A percentile compares a stretch with the other conserved stretches of the same genome.
Evolutionary conservation across 768 basidiomycete genomes (phyloP).

Genomic region (Boletus sp.): DNA sequence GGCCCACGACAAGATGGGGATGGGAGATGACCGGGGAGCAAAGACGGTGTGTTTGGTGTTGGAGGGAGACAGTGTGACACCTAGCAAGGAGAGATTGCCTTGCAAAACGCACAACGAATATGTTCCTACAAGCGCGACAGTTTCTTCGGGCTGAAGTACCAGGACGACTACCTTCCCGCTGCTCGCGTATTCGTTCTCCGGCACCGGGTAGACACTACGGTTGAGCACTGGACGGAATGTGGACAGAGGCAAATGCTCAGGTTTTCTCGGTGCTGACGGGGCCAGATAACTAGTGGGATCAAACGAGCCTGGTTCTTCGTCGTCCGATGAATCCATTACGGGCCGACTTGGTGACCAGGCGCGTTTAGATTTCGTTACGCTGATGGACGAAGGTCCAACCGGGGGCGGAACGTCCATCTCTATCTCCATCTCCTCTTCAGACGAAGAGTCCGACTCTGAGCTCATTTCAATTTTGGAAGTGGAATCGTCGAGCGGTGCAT

Average conservation of each 20-base stretch:
- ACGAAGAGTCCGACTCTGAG: conserved; percentile 30
- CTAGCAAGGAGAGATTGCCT: conserved; percentile 59
- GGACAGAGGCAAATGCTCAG: conserved; percentile 36
- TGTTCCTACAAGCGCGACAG: conserved; percentile 66
- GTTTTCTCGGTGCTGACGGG: conserved; percentile 1
- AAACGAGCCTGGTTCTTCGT: conserved; percentile 31
- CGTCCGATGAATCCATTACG: conserved; percentile 47
- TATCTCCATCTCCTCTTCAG: conserved; percentile 25
- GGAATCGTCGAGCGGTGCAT: conserved; percentile 33
- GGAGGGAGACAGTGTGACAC: conserved; percentile 48
- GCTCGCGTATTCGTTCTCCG: background rate
- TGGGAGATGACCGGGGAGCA: conserved; percentile 76
- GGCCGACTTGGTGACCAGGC: conserved; percentile 64
- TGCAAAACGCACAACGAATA: conserved; percentile 61
- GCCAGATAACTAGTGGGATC: background rate
- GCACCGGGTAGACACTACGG: conserved; percentile 34
- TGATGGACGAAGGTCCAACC: conserved; percentile 12
- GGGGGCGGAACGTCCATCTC: conserved; percentile 15
- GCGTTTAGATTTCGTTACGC: conserved; percentile 27
- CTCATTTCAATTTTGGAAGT: conserved; percentile 35
- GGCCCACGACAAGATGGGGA: conserved; percentile 51
- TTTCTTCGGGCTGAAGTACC: conserved; percentile 46
- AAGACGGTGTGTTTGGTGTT: conserved; percentile 51
- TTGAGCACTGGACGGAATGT: conserved; percentile 48
- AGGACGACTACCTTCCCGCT: conserved; percentile 37